Evolutionary conservation across 2,329 filamentous ascomycete genomes (phyloP), one percentile per base, ranked within the genome.

Genomic region (Alternaria hordeiaustralica): DNA sequence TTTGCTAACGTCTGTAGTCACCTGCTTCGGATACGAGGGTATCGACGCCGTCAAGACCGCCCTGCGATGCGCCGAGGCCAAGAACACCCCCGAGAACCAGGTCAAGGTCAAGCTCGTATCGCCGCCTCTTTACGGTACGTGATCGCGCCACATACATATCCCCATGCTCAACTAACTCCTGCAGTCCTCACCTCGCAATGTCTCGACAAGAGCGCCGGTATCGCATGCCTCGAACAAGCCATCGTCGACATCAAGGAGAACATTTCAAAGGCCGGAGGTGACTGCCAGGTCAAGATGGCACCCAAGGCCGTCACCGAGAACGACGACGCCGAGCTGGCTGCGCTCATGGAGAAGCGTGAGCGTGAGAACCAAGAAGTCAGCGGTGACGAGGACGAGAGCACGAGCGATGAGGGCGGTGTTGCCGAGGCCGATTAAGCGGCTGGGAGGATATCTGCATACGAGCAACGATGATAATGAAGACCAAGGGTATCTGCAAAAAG

Each of bases 91-190:
- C 59, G 94, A 97, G 60, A 96, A 90, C 75, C 93, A 97, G 82
- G 94, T 99, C 84, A 98, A 98, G 87, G 96, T 98, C 80, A 95
- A 94, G 84, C 91, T 99, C 55, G 96, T 99, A n/a, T 97, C 94
- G 25, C 96, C 96, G 46, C 96, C 96, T 33, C 89, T 99, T 62
- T 99, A 98, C 80, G 77, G 76, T 78, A 73, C 51, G 73, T 45
- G 26, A 28, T 25, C 8, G 6, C 12, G 13, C 11, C 8, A 5
- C n/a, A 23, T 25, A 6, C 18, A 6, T 43, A 6, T 43, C 11
- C 21, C 3, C 7, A 3, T 30, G 9, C 11, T 5, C 3, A 50
- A 47, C 75, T 78, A 64, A 78, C 50, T 2, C 12, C 15, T 8
- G 6, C 53, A 78, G 96, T 99, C 71, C 87, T 99, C 68, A 98